These are phyloP conservation scores for Coemansia sp. DNA, from an alignment of 192 early-diverging fungal genomes.

Conservation along the genomic window DNA sequence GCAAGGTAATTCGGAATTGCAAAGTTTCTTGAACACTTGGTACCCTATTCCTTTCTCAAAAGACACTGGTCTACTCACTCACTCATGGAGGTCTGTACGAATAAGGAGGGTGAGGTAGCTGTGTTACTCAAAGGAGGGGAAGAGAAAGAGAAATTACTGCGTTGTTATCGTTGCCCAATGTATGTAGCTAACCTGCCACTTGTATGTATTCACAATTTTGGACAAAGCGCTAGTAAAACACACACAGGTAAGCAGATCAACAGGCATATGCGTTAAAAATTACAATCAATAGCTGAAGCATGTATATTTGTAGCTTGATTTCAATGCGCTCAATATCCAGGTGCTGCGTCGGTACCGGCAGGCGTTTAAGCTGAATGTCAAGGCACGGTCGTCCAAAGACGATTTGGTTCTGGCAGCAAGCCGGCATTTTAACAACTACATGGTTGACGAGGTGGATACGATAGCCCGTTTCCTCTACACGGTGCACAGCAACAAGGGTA, in stretches of 20 bases:
- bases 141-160: background rate
- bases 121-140: background rate
- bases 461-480: conserved; percentile 55
- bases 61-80: no score
- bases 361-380: conserved; percentile 54
- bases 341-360: conserved; percentile 53
- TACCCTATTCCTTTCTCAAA: background rate
- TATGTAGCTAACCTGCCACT: background rate
- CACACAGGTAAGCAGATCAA: conserved; percentile 19
- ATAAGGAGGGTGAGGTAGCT: no score
- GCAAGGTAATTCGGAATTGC: background rate
- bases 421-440: conserved; percentile 39
- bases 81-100: no score
- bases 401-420: conserved; percentile 48
- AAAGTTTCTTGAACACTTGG: background rate
- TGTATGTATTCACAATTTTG: background rate
- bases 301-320: conserved; percentile 38
- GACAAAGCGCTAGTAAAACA: conserved; percentile 11
- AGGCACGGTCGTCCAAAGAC: conserved; percentile 54
- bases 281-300: background rate
- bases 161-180: background rate
- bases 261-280: background rate
- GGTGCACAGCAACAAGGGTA: conserved; percentile 49
- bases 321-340: conserved; percentile 47
- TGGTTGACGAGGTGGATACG: conserved; percentile 55